These are phyloP conservation scores for Dactylonectria macrodidyma DNA, from an alignment of 2,329 filamentous ascomycete genomes.

Conservation along the genomic window DNA sequence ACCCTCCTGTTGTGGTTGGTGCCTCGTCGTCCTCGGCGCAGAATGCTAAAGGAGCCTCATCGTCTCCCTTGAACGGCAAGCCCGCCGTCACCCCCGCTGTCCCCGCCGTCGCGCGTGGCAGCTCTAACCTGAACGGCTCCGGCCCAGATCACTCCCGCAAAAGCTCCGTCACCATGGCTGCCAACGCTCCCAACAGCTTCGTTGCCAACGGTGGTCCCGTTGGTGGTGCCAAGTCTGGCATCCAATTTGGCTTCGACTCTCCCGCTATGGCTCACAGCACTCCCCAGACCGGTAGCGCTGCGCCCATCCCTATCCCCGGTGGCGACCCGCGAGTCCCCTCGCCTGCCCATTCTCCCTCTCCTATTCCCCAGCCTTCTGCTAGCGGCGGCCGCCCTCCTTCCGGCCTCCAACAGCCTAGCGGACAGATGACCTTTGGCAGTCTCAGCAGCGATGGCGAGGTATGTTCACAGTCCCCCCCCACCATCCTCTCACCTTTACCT, in stretches of 20 bases:
- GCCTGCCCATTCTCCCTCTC: conserved; percentile 90
- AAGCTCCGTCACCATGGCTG: conserved; percentile 91
- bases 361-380: conserved; percentile 89
- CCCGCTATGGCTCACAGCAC: conserved; percentile 77
- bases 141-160: conserved; percentile 84
- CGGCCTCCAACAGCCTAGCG: conserved; percentile 76
- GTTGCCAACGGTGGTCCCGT: conserved; percentile 80
- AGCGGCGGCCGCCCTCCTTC: conserved; percentile 90
- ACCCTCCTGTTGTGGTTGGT: conserved; percentile 68
- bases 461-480: conserved; percentile 49
- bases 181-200: conserved; percentile 82
- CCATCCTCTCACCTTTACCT: conserved; percentile 21
- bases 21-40: conserved; percentile 65
- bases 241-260: conserved; percentile 89
- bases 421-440: conserved; percentile 85
- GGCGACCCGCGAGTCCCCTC: conserved; percentile 81
- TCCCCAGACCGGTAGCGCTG: conserved; percentile 70
- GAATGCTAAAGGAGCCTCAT: conserved; percentile 75
- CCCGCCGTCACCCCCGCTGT: conserved; percentile 78
- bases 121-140: conserved; percentile 77
- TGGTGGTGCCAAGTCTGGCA: conserved; percentile 73
- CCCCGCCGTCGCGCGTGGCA: conserved; percentile 76
- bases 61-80: conserved; percentile 90
- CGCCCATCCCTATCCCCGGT: conserved; percentile 75
- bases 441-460: conserved; percentile 86